Evolutionary conservation across 805 yeast species (phyloP).

Genomic region (Tetrapisispora pingtungensis): DNA sequence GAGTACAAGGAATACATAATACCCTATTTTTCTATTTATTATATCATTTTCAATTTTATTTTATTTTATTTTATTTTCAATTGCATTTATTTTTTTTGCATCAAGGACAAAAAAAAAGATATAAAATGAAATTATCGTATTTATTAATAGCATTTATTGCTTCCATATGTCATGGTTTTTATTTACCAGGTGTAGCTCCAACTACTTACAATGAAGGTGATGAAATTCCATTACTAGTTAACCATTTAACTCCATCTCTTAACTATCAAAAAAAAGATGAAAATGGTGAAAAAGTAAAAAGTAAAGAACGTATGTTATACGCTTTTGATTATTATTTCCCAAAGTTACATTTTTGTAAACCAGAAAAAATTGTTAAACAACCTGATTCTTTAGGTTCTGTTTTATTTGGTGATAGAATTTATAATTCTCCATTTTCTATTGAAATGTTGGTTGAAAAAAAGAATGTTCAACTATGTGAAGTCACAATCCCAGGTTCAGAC

Average conservation of each 20-base stretch:
- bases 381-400: constrained; percentile 88
- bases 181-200: constrained; percentile 94
- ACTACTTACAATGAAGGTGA: constrained; percentile 73
- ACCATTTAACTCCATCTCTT: constrained; percentile 78
- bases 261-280: constrained; percentile 33
- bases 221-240: constrained; percentile 66
- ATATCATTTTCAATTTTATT: too few species aligned
- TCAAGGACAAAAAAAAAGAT: neutral
- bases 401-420: constrained; percentile 90
- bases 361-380: constrained; percentile 47
- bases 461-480: constrained; percentile 60
- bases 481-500: constrained; percentile 51
- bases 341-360: constrained; percentile 75
- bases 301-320: constrained; percentile 46
- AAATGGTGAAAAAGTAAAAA: constrained; percentile 30
- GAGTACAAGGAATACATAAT: too few species aligned
- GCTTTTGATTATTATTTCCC: constrained; percentile 79
- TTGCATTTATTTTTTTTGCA: neutral
- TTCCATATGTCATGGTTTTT: constrained; percentile 45
- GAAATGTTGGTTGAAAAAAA: constrained; percentile 62
- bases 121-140: neutral
- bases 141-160: neutral
- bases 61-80: too few species aligned
- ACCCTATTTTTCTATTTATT: too few species aligned
- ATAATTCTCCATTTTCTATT: constrained; percentile 80